These are phyloP conservation scores for Eucalyptus marginata DNA, from an alignment of 345 rosid genomes.

Conservation along the genomic window DNA sequence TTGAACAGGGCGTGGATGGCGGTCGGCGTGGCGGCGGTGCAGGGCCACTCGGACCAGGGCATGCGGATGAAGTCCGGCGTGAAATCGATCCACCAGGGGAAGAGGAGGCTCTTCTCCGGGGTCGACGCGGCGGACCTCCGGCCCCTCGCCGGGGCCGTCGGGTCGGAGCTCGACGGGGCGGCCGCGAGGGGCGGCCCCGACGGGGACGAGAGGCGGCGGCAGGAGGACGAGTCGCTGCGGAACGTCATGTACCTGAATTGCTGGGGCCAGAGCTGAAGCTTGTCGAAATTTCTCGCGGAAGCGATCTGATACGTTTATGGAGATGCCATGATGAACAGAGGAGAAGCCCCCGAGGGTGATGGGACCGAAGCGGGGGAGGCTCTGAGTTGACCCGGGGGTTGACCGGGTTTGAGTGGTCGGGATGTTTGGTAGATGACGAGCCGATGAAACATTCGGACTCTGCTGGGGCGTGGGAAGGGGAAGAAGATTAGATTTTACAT, in stretches of 20 bases:
- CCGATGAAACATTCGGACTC: not conserved
- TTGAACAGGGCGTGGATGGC: conserved; percentile 69
- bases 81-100: conserved; percentile 29
- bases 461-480: not conserved
- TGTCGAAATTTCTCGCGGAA: not conserved
- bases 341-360: not conserved
- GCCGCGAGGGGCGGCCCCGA: not conserved
- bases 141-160: conserved; percentile 26
- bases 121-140: conserved; percentile 36
- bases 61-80: conserved; percentile 30
- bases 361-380: not conserved
- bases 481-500: not conserved
- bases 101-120: conserved; percentile 18
- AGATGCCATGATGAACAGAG: not conserved
- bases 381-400: not conserved
- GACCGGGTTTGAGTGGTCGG: not conserved
- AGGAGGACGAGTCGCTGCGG: conserved; percentile 62
- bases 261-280: conserved; percentile 63
- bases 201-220: not conserved
- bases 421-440: not conserved
- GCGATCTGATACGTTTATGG: not conserved
- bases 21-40: conserved; percentile 55
- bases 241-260: conserved; percentile 85
- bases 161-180: conserved; percentile 22
- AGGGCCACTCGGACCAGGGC: conserved; percentile 57